phyloP scores from a whole-genome alignment of 1,139 yeast species.

The Protomyces lactucae-debilis region DNA sequence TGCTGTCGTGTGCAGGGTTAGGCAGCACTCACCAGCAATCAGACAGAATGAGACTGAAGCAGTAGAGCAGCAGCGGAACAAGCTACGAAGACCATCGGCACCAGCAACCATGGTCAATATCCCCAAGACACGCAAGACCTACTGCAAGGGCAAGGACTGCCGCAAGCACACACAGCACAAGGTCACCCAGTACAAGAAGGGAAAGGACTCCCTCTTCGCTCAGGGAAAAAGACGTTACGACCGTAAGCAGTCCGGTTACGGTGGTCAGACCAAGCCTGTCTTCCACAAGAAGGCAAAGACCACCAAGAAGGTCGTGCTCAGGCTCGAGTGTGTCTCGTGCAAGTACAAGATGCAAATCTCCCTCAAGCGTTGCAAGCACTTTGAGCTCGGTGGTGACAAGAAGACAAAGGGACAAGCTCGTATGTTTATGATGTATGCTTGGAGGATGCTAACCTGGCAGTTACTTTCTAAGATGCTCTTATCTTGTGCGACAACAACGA shows the following conservation, averaged over 20 bases:
- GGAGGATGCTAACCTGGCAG: neutral
- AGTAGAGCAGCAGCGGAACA: neutral
- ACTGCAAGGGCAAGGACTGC: constrained; percentile 99
- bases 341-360: constrained; percentile 98
- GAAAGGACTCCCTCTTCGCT: constrained; percentile 98
- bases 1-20: neutral
- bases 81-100: too few relatives aligned
- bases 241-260: constrained; percentile 99
- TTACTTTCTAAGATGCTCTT: neutral
- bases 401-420: constrained; percentile 63
- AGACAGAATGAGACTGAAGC: neutral
- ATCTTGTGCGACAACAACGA: neutral
- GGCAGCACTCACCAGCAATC: neutral
- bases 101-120: constrained; percentile 68
- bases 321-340: constrained; percentile 98
- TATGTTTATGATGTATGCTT: constrained; percentile 11
- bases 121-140: constrained; percentile 99
- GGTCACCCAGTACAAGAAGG: constrained; percentile 99
- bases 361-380: constrained; percentile 99
- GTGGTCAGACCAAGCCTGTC: constrained; percentile 99
- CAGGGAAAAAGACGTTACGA: constrained; percentile 99
- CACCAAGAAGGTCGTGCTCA: constrained; percentile 98
- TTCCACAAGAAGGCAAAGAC: constrained; percentile 99
- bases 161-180: constrained; percentile 99
- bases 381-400: constrained; percentile 99